These are phyloP conservation scores for Penicillium herquei DNA, from an alignment of 495 filamentous ascomycete species.

Conservation along the genomic window DNA sequence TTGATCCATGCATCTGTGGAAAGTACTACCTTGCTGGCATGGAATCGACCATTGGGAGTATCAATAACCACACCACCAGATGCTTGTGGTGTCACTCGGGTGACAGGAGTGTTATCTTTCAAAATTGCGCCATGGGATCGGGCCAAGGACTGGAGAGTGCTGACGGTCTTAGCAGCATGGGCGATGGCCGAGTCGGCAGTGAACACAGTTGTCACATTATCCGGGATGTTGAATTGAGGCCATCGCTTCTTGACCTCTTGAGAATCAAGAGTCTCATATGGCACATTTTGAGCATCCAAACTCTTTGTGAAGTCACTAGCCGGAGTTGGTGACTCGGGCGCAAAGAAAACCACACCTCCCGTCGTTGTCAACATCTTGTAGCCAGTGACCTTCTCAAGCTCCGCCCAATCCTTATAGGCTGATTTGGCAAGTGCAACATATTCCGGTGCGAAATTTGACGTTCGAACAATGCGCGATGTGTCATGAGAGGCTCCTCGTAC, in stretches of 20 bases:
- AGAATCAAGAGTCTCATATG: slow-evolving; percentile 23
- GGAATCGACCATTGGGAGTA: slow-evolving; percentile 23
- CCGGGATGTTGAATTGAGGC: slow-evolving; percentile 28
- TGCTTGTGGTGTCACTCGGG: slow-evolving; percentile 18
- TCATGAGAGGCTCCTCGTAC: slow-evolving; percentile 21
- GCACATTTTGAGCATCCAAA: slow-evolving; percentile 17
- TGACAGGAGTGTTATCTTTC: slow-evolving; percentile 24
- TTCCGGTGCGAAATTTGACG: slow-evolving; percentile 15
- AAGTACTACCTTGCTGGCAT: slow-evolving; percentile 25
- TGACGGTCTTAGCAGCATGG: slow-evolving; percentile 24
- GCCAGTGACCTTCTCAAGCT: slow-evolving; percentile 11
- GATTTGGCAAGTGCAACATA: slow-evolving; percentile 16
- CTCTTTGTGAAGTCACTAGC: slow-evolving; percentile 14
- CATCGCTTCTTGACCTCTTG: slow-evolving; percentile 26
- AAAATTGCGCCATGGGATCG: slow-evolving; percentile 20
- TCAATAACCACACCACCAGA: slow-evolving; percentile 20
- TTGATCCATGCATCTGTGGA: slow-evolving; percentile 31
- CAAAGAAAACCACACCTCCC: slow-evolving; percentile 21
- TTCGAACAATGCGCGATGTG: slow-evolving; percentile 21
- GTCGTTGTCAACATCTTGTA: slow-evolving; percentile 19
- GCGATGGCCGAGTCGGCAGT: slow-evolving; percentile 27
- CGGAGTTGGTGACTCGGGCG: slow-evolving; percentile 14
- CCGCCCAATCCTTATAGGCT: slow-evolving; percentile 22
- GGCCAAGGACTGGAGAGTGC: slow-evolving; percentile 22
- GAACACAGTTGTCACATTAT: slow-evolving; percentile 23